A percentile compares a stretch with the other conserved stretches of the same genome.
These are phyloP conservation scores for Fusarium secorum DNA, from an alignment of 2,329 filamentous ascomycete genomes.

Conservation along the genomic window DNA sequence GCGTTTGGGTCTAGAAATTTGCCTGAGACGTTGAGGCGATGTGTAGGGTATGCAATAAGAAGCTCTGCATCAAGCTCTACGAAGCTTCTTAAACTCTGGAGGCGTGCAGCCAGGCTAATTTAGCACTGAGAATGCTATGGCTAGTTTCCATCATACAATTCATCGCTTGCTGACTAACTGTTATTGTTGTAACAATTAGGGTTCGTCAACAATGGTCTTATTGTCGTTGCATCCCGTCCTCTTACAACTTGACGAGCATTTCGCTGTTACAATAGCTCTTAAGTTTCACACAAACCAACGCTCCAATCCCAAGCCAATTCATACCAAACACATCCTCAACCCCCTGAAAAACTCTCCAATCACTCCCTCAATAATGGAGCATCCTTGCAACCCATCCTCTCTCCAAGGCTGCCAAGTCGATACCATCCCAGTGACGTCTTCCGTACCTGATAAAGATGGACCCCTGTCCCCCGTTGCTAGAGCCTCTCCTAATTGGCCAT, in stretches of 20 bases:
- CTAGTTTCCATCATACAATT: rapidly evolving
- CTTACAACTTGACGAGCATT: rapidly evolving
- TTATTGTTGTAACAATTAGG: too few relatives aligned
- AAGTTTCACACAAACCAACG: not conserved
- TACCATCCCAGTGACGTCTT: conserved; percentile 33
- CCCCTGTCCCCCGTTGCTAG: conserved; percentile 25
- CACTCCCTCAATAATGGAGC: conserved; percentile 12
- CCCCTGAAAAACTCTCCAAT: not conserved
- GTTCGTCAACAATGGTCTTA: rapidly evolving
- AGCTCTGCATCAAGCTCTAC: not conserved
- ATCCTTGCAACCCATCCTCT: conserved; percentile 3
- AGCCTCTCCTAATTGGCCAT: conserved; percentile 21
- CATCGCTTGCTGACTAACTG: rapidly evolving
- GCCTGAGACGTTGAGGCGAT: rapidly evolving
- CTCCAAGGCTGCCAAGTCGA: conserved; percentile 26
- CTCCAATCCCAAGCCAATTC: not conserved
- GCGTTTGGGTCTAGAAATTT: rapidly evolving
- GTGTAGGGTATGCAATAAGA: not conserved
- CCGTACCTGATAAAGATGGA: conserved; percentile 30
- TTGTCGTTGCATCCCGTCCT: rapidly evolving
- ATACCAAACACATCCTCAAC: not conserved
- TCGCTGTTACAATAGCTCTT: not conserved
- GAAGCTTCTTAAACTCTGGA: not conserved
- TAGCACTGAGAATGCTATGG: rapidly evolving
- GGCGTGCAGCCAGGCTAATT: not conserved